These are phyloP conservation scores for Stropharia rugosoannulata DNA, from an alignment of 768 basidiomycete species.

Conservation along the genomic window DNA sequence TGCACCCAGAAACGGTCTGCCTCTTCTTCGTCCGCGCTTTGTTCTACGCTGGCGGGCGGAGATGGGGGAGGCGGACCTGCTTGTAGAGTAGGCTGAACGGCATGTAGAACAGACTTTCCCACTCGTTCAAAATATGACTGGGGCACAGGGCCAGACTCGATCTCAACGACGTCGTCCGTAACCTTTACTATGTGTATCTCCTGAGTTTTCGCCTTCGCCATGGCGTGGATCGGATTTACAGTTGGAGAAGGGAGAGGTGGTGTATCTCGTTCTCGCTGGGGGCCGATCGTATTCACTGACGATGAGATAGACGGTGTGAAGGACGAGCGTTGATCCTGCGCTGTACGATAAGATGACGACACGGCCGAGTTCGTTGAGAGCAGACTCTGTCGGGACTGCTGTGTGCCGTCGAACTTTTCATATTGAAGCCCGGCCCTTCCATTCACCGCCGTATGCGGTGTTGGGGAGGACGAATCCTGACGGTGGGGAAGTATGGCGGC, in stretches of 20 bases:
- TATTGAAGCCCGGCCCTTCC: neutral
- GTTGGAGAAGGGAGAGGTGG: neutral
- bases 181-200: conserved; percentile 58
- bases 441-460: conserved; percentile 9
- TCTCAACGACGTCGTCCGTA: conserved; percentile 43
- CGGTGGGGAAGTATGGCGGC: conserved; percentile 10
- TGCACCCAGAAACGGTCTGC: neutral
- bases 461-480: conserved; percentile 27
- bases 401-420: neutral
- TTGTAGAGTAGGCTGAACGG: conserved; percentile 23
- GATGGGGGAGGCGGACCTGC: conserved; percentile 60
- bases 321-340: conserved; percentile 17
- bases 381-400: conserved; percentile 17
- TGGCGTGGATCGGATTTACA: conserved; percentile 21
- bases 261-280: conserved; percentile 1
- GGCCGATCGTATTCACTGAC: conserved; percentile 30
- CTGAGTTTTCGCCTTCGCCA: conserved; percentile 26
- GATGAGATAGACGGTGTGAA: conserved; percentile 26
- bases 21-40: conserved; percentile 18
- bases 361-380: conserved; percentile 7
- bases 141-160: conserved; percentile 36
- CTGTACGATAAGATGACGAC: conserved; percentile 35
- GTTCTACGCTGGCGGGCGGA: conserved; percentile 33
- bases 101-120: conserved; percentile 30
- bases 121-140: conserved; percentile 33